Evolutionary conservation across 805 yeast genomes (phyloP), one percentile per base, ranked within the genome.

Genomic region (Starmerella vitae): DNA sequence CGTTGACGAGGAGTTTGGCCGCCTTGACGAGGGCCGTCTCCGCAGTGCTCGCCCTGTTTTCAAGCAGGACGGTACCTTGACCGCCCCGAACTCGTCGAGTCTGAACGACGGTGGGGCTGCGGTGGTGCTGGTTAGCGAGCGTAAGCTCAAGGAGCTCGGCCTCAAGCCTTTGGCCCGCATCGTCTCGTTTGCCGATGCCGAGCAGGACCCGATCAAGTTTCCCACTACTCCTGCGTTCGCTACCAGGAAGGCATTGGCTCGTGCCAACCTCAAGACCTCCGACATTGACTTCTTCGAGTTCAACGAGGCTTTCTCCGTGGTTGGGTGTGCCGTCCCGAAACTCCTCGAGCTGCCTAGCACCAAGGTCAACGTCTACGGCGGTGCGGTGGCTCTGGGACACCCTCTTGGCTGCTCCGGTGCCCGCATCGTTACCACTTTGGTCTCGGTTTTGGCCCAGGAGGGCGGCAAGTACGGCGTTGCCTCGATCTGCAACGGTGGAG

Each of bases 61-160:
- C 77, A 80, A 82, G 65, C 76, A 73, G 64, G 95, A 85, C 57
- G 98, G 97, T 59, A 82, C 96, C 30, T 88, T 91, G 45, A 88
- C 98, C 29, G 97, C 94, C 20, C 93, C 96, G 53, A 93, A 91
- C 61, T 93, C 97, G 21, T 84, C 96, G 21, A 84, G 93, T 56
- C 70, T 91, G 55, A 91, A 88, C 62, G 99, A 91, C 62, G 99
- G 99, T 64, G 97, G 84, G 60, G 95, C 97, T 40, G 97, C 97
- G 36, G 74, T 91, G 28, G 68, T 91, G 33, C 70, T 91, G 50
- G 91, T 84, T 37, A 80, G 94, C 43, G 96, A 74, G 58, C 66
- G 66, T 47, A 85, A 86, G 67, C 70, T 86, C 54, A 74, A 75
- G 60, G 94, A 86, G 70, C 73, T 85, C 53, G 78, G 79, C 33